Base-by-base conservation (phyloP, 495 filamentous ascomycete species). In the Aspergillus wentii region DNA sequence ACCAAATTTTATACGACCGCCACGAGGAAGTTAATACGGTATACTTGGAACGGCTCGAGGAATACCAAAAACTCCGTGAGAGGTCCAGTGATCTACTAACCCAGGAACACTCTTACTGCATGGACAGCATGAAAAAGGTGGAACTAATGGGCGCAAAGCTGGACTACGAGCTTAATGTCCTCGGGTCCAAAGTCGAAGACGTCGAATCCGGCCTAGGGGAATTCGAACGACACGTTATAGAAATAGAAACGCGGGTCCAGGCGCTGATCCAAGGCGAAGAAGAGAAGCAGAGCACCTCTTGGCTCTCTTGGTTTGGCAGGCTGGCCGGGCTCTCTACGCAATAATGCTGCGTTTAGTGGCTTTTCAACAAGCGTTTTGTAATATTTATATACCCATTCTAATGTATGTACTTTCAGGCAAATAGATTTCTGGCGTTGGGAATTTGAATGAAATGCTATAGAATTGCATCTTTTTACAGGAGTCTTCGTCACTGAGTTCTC, bases 151-250 rank as follows among this genome's bases (percentile, higher is more conserved):
- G 81, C 5, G 86, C 87, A 15, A 92, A 91, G 70, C 69, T 98
- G 42, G 91, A 98, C 51, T 98, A 98, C 57, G 94, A 98, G 64
- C 77, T 97, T 23, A 76, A 79, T 35, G 83, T 79, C 16, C 67
- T 98, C 16, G 73, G 83, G 33, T 82, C 81, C 14, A 88, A 86
- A 51, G 84, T 96, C 21, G 77, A 85, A 43, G 92, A 98, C 49
- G 83, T 95, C 23, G 91, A 95, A 49, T 80, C 86, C 33, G 85
- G 86, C 1, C 73, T 95, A 8, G 66, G 59, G 13, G 86, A 92
- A 38, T 94, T 94, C 54, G 86, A 84, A 56, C 72, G 77, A 22
- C 83, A 88, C 52, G 88, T 98, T 2, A 68, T 75, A 28, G 78
- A 84, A 35, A 72, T 95, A 15, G 94, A 98, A 66, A 67, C 62